Percentiles rank a stretch among this genome's conserved stretches.
Conservation (phyloP, 345 rosid species). For the Pseudoturritis turrita region DNA sequence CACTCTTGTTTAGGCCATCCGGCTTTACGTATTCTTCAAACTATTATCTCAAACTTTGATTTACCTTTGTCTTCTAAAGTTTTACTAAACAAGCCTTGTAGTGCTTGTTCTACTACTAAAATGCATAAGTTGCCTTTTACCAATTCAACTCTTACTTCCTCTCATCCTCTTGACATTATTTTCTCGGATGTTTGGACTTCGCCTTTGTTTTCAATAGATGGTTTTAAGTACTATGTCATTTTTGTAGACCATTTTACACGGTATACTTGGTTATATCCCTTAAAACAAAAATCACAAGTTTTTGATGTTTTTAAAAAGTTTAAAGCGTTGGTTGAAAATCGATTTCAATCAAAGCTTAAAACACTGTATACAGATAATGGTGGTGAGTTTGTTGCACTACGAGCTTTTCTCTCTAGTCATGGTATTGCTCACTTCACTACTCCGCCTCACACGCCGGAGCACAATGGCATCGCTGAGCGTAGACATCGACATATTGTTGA, state of each 20-base stretch:
- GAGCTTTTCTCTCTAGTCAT: too few relatives aligned
- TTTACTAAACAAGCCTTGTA: background rate
- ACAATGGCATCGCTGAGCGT: too few relatives aligned
- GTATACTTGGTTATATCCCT: background rate
- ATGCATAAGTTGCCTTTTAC: background rate
- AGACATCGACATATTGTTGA: too few relatives aligned
- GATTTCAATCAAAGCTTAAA: rapidly evolving
- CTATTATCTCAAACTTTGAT: too few relatives aligned
- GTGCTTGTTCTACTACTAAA: background rate
- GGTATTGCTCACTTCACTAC: too few relatives aligned
- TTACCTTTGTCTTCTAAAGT: too few relatives aligned
- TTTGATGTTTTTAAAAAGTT: background rate
- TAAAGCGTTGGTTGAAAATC: background rate
- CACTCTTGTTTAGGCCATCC: background rate
- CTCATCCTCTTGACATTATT: background rate
- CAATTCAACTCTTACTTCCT: background rate
- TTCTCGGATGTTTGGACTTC: background rate
- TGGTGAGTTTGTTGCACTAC: too few relatives aligned
- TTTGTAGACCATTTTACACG: background rate
- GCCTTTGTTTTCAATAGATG: background rate
- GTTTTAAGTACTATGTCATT: background rate
- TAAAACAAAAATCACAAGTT: background rate
- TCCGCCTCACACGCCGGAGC: too few relatives aligned
- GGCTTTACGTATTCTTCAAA: background rate
- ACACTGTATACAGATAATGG: background rate